Evolutionary conservation across 2,329 filamentous ascomycete genomes (phyloP).

Genomic region (Graphiopsis chlorocephala): DNA sequence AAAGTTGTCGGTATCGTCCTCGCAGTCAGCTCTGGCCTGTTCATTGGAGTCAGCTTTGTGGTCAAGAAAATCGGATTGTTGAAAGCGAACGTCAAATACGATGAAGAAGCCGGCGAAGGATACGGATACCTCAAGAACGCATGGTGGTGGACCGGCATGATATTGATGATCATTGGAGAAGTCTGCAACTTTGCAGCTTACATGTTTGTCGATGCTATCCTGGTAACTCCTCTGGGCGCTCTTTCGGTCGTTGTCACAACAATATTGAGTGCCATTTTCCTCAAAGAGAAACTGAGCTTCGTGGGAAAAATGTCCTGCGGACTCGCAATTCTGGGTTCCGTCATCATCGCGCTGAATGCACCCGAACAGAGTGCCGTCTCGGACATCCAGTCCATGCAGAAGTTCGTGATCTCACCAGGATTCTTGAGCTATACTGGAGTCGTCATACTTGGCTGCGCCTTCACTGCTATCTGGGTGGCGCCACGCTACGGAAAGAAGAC

Average conservation of each 20-base stretch:
- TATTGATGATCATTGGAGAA: slow-evolving; percentile 92
- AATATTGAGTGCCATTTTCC: slow-evolving; percentile 85
- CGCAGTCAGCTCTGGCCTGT: slow-evolving; percentile 81
- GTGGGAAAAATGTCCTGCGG: slow-evolving; percentile 96
- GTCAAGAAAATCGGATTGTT: slow-evolving; percentile 91
- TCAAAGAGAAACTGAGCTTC: slow-evolving; percentile 93
- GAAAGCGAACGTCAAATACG: slow-evolving; percentile 92
- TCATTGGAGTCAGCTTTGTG: slow-evolving; percentile 94
- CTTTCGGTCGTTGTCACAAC: slow-evolving; percentile 90
- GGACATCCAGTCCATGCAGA: slow-evolving; percentile 88
- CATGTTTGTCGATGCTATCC: slow-evolving; percentile 91
- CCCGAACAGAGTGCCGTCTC: slow-evolving; percentile 79
- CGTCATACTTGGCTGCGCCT: slow-evolving; percentile 68
- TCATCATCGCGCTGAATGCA: slow-evolving; percentile 93
- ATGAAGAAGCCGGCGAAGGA: slow-evolving; percentile 91
- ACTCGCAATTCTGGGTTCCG: slow-evolving; percentile 86
- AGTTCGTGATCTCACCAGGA: slow-evolving; percentile 78
- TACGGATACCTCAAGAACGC: slow-evolving; percentile 95
- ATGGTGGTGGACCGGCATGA: slow-evolving; percentile 97
- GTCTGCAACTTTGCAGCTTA: slow-evolving; percentile 97
- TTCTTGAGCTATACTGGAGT: slow-evolving; percentile 84
- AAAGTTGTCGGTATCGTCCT: slow-evolving; percentile 85
- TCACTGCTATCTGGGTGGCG: slow-evolving; percentile 75
- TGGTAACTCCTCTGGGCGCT: slow-evolving; percentile 89
- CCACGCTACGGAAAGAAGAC: slow-evolving; percentile 92